Evolutionary conservation across 441 rosid species (phyloP), one percentile per base, ranked within the genome.

Genomic region (Gossypium gossypioides): DNA sequence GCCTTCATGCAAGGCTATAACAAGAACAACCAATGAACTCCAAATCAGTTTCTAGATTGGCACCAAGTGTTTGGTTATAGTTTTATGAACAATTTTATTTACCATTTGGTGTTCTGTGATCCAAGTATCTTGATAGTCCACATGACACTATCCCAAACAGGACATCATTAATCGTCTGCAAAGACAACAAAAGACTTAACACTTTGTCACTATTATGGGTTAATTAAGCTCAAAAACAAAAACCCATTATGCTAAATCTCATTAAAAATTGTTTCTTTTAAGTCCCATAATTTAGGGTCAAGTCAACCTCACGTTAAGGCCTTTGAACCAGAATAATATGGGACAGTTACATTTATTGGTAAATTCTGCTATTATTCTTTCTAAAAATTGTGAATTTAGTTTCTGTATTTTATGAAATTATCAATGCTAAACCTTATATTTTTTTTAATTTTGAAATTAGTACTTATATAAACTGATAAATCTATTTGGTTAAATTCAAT

Each of bases 131-230:
- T 58, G 84, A 84, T 6, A 89, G 57, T 52, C 91, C 92, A 0
- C 69, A 63, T 0, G 91, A 76, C 65, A 89, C 71, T 54, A 89
- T 75, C 15, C 87, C 90, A 4, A 89, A 79, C 2, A 89, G 79
- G 51, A 89, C 95, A 54, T 89, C 91, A n/a, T 87, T 89, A 19
- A 89, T 74, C 6, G 91, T 89, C 89, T 87, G 76, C 75, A 68
- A 15, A 50, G 4, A 27, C 32, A 27, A 27, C 32, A 4, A 27
- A 27, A 27, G 32, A 27, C 6, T 27, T 4, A 4, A 27, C 32
- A 27, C 4, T 27, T 27, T 27, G 6, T 27, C 32, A 4, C 32
- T 4, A 27, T 0, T 3, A 12, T 44, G n/a, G n/a, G 15, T 12
- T 9, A 10, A 44, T 44, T 44, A 44, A 13, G 50, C 50, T 13